Evolutionary conservation across 2,329 filamentous ascomycete species (phyloP).

Genomic region (Claviceps cyperi): DNA sequence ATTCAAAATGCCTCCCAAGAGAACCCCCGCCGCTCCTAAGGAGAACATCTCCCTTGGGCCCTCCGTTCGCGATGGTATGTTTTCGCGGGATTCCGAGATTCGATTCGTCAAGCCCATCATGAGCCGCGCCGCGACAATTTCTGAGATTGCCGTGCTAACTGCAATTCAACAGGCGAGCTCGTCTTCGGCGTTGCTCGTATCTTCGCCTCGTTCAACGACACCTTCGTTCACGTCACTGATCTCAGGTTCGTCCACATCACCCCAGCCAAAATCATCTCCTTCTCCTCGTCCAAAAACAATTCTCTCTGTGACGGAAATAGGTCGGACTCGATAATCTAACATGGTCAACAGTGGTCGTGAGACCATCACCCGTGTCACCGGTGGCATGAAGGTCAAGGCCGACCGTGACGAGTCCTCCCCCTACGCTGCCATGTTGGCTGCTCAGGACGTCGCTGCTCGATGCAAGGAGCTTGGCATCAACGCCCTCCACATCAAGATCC

Average conservation of each 20-base stretch:
- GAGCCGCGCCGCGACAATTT: too few relatives aligned
- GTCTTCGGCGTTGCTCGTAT: slow-evolving; percentile 97
- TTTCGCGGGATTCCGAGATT: neutral
- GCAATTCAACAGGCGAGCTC: slow-evolving; percentile 57
- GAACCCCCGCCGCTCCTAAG: slow-evolving; percentile 65
- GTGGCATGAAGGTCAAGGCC: slow-evolving; percentile 99
- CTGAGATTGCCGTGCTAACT: slow-evolving; percentile 7
- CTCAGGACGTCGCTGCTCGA: slow-evolving; percentile 90
- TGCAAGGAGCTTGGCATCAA: slow-evolving; percentile 62
- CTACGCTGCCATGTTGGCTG: slow-evolving; percentile 99
- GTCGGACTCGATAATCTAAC: slow-evolving; percentile 2
- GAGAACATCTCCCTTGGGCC: slow-evolving; percentile 99
- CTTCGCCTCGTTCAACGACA: slow-evolving; percentile 86
- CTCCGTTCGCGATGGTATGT: slow-evolving; percentile 81
- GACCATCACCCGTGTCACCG: slow-evolving; percentile 99
- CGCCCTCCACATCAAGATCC: slow-evolving; percentile 99
- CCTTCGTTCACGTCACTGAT: slow-evolving; percentile 99
- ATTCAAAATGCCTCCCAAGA: slow-evolving; percentile 84
- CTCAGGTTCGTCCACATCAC: slow-evolving; percentile 52
- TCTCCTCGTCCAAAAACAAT: too few relatives aligned
- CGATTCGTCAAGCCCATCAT: neutral
- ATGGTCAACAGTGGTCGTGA: slow-evolving; percentile 70
- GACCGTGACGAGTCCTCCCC: slow-evolving; percentile 99
- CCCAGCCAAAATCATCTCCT: neutral
- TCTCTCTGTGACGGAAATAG: neutral